phyloP scores from a whole-genome alignment of 176 grass and related monocot species.

The Rhynchospora tenuis region DNA sequence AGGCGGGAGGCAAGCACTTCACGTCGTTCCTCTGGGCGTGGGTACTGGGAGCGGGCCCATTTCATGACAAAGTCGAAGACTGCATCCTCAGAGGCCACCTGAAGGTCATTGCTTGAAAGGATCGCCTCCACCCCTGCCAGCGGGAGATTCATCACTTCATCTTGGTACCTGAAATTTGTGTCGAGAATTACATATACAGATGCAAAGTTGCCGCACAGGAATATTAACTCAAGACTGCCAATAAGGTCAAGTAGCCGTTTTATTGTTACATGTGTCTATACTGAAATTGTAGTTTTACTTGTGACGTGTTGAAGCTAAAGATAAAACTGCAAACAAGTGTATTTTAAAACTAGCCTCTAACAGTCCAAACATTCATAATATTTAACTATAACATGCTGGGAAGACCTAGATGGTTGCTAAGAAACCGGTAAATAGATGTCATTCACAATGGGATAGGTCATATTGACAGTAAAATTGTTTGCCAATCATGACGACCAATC shows the following conservation, averaged over 20 bases:
- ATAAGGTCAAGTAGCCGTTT: neutral
- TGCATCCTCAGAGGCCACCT: constrained; percentile 68
- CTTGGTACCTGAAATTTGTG: constrained; percentile 48
- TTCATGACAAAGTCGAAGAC: constrained; percentile 65
- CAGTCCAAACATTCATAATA: neutral
- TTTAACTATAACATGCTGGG: neutral
- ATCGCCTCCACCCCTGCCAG: constrained; percentile 68
- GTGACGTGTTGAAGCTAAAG: neutral
- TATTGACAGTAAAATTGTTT: too few relatives aligned
- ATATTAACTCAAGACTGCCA: neutral
- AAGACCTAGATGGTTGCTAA: neutral
- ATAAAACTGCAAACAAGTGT: neutral
- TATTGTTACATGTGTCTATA: neutral
- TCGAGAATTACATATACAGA: constrained; percentile 1
- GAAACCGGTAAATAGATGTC: neutral
- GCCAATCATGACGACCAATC: too few relatives aligned
- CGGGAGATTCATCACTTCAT: constrained; percentile 70
- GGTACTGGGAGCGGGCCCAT: constrained; percentile 55
- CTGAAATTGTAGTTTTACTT: neutral
- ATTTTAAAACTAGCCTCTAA: neutral
- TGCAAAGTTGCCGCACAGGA: neutral
- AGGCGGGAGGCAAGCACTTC: constrained; percentile 60
- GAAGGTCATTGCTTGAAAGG: constrained; percentile 64
- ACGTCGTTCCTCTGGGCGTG: constrained; percentile 47
- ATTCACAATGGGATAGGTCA: too few relatives aligned